Conservation (phyloP, 805 yeast genomes). For the Alloascoidea africana region DNA sequence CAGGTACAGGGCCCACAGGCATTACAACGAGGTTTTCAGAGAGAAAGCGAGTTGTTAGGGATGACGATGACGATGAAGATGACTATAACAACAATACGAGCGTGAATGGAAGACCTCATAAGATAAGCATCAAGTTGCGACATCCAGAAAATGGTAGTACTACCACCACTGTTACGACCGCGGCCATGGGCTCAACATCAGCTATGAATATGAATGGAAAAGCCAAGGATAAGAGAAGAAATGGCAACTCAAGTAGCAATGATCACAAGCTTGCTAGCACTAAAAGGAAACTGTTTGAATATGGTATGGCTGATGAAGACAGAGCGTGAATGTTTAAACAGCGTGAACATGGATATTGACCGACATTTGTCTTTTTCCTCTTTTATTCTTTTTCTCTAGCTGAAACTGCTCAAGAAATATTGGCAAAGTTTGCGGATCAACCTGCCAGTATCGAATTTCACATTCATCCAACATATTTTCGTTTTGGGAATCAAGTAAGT, state of each 20-base stretch:
- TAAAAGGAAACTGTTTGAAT: background rate
- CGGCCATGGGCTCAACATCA: no score
- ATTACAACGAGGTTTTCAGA: slow-evolving; percentile 10
- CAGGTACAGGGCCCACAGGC: slow-evolving; percentile 47
- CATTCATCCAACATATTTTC: slow-evolving; percentile 79
- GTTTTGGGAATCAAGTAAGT: slow-evolving; percentile 68
- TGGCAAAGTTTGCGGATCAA: slow-evolving; percentile 60
- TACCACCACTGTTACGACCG: no score
- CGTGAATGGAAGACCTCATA: background rate
- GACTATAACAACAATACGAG: background rate
- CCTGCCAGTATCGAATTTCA: slow-evolving; percentile 82
- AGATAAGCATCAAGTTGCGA: background rate
- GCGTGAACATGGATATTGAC: no score
- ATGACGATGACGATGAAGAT: slow-evolving; percentile 10
- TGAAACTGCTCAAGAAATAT: slow-evolving; percentile 55
- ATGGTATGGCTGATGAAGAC: no score
- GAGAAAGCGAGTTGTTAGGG: slow-evolving; percentile 9
- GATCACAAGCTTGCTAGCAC: no score
- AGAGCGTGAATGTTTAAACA: no score
- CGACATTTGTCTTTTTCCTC: no score
- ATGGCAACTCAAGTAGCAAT: no score
- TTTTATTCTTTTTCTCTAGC: no score
- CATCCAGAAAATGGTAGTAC: no score
- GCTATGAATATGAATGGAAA: no score
- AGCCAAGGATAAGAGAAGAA: no score